Percentiles rank a stretch among this genome's conserved stretches.
phyloP scores from a whole-genome alignment of 208 protist genomes.

The Trichomonas tenax region DNA sequence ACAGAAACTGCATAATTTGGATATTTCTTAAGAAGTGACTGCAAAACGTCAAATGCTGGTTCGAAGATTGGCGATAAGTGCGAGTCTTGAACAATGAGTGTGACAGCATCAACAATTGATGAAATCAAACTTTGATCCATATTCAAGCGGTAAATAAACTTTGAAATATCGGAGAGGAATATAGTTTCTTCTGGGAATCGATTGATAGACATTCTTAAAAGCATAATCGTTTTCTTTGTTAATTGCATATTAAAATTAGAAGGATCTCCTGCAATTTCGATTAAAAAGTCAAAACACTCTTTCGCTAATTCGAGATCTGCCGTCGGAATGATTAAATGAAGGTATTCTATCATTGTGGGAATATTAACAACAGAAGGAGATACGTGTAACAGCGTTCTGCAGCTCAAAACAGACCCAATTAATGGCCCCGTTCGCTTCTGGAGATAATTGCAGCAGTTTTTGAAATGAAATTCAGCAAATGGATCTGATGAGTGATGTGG shows the following conservation, averaged over 20 bases:
- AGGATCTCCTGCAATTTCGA: background rate
- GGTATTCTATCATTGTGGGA: background rate
- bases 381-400: background rate
- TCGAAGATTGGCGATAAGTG: background rate
- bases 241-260: background rate
- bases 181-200: background rate
- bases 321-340: background rate
- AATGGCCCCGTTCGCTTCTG: background rate
- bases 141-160: background rate
- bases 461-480: background rate
- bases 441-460: background rate
- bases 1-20: background rate
- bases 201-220: background rate
- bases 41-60: background rate
- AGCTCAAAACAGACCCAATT: background rate
- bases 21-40: background rate
- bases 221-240: background rate
- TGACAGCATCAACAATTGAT: background rate
- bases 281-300: background rate
- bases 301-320: background rate
- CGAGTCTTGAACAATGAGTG: background rate
- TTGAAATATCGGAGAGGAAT: background rate
- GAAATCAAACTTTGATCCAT: background rate
- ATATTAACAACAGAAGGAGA: background rate
- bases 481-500: background rate